These are phyloP conservation scores for Mediolabrus comicus DNA, from an alignment of 108 stramenopile genomes.

Conservation along the genomic window DNA sequence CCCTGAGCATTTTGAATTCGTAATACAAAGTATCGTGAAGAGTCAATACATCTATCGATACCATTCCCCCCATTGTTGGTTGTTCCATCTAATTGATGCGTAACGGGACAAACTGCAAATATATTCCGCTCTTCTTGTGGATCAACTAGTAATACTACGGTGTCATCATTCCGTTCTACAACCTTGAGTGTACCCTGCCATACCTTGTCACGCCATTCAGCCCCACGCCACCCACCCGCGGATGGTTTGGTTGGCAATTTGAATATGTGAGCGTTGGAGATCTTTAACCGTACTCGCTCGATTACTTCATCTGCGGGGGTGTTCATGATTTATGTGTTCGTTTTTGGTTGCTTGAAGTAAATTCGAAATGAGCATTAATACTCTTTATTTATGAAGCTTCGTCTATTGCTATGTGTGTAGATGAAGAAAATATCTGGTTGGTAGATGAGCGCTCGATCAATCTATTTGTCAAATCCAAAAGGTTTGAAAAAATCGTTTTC, in stretches of 20 bases:
- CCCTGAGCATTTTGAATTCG: slow-evolving; percentile 92
- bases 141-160: slow-evolving; percentile 81
- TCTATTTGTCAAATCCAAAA: no score
- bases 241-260: slow-evolving; percentile 81
- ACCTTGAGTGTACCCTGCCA: slow-evolving; percentile 92
- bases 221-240: slow-evolving; percentile 83
- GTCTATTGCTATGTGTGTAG: no score
- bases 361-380: no score
- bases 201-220: slow-evolving; percentile 89
- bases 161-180: slow-evolving; percentile 79
- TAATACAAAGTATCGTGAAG: slow-evolving; percentile 89
- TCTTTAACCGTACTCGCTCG: slow-evolving; percentile 72
- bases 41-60: slow-evolving; percentile 89
- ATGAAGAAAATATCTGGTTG: no score
- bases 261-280: slow-evolving; percentile 86
- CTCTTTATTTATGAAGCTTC: no score
- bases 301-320: slow-evolving; percentile 58
- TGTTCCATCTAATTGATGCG: slow-evolving; percentile 41
- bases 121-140: slow-evolving; percentile 52
- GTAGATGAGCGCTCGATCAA: no score
- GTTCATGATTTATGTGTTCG: no score
- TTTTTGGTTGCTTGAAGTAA: no score
- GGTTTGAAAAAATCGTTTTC: no score
- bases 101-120: slow-evolving; percentile 89
- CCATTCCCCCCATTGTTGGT: slow-evolving; percentile 39